phyloP scores from a whole-genome alignment of 176 grass and related monocot genomes.

The Hordeum marinum region DNA sequence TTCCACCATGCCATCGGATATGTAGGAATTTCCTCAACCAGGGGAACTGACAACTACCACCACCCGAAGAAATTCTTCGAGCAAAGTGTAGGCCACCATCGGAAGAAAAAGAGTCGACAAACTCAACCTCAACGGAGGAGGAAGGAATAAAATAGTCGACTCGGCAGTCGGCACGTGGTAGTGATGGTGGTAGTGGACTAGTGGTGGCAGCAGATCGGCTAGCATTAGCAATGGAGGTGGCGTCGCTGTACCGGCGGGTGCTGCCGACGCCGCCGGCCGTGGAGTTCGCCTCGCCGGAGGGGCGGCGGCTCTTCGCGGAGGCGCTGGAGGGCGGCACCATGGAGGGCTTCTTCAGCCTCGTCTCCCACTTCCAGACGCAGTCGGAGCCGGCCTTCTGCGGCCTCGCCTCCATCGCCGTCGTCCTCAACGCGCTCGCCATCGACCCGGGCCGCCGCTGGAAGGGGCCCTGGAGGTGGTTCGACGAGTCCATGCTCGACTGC shows the following conservation, averaged over 20 bases:
- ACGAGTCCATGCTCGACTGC: constrained; percentile 97
- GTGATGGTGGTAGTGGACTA: no score
- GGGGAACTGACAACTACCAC: no score
- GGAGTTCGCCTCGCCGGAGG: constrained; percentile 79
- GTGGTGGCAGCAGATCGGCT: no score
- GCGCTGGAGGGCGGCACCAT: constrained; percentile 63
- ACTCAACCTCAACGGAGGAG: no score
- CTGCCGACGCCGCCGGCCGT: constrained; percentile 82
- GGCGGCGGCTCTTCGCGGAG: constrained; percentile 70
- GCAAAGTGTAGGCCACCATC: no score
- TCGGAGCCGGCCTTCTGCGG: constrained; percentile 78
- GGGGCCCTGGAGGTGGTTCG: constrained; percentile 95
- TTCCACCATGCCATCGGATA: no score
- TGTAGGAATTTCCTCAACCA: no score
- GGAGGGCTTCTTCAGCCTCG: constrained; percentile 75
- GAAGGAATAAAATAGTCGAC: no score
- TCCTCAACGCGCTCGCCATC: constrained; percentile 85
- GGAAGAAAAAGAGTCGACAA: no score
- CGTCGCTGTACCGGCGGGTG: constrained; percentile 66
- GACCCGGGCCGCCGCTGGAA: constrained; percentile 64
- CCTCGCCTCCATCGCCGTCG: constrained; percentile 70
- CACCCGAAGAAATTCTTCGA: no score
- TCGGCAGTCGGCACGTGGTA: no score
- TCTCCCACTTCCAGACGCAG: constrained; percentile 83
- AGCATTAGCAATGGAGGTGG: constrained; percentile 27